Evolutionary conservation across 495 filamentous ascomycete genomes (phyloP).

Genomic region (Aspergillus sclerotioniger): DNA sequence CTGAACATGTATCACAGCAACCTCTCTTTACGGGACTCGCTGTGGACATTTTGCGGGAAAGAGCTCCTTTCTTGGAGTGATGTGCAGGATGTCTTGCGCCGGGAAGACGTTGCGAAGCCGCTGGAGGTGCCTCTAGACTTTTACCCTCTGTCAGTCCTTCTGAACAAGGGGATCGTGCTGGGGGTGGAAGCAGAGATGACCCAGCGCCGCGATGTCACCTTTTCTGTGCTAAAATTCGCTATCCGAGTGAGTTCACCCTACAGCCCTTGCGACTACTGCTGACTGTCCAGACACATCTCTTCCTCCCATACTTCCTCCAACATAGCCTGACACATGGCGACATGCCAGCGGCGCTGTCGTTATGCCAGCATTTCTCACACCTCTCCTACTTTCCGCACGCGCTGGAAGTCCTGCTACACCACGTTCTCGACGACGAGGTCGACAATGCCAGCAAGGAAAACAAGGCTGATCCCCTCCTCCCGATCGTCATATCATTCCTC

Average conservation of each 20-base stretch:
- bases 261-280: constrained; percentile 18
- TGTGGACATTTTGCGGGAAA: constrained; percentile 91
- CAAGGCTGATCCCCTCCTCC: constrained; percentile 67
- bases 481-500: constrained; percentile 82
- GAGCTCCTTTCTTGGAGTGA: constrained; percentile 83
- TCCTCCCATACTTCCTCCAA: constrained; percentile 82
- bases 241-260: constrained; percentile 61
- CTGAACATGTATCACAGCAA: constrained; percentile 43
- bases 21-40: constrained; percentile 71
- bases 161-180: constrained; percentile 82
- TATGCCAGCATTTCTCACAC: constrained; percentile 79
- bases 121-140: constrained; percentile 71
- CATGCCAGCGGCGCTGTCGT: constrained; percentile 66
- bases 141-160: constrained; percentile 83
- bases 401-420: constrained; percentile 87
- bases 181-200: constrained; percentile 90
- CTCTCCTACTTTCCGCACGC: constrained; percentile 90
- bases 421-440: constrained; percentile 92
- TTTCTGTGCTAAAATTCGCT: constrained; percentile 80
- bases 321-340: constrained; percentile 70
- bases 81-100: constrained; percentile 77
- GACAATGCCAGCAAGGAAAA: constrained; percentile 68
- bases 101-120: constrained; percentile 44
- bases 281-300: constrained; percentile 70
- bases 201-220: constrained; percentile 84